phyloP scores from a whole-genome alignment of 768 basidiomycete genomes.

The Kwoniella sp. region DNA sequence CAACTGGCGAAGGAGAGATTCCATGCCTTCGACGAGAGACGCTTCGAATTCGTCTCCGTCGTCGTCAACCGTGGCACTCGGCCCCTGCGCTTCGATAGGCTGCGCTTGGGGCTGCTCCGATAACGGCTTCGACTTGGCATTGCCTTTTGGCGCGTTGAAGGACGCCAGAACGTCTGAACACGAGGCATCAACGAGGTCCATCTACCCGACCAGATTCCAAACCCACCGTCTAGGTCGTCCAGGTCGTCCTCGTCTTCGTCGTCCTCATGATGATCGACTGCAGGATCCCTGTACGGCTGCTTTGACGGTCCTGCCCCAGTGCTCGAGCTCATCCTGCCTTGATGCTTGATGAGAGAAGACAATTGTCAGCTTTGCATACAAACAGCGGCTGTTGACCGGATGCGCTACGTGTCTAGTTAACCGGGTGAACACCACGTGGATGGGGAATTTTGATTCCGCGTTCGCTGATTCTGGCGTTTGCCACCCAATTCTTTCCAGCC shows the following conservation, averaged over 20 bases:
- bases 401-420: too few relatives aligned
- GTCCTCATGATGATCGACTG: constrained; percentile 36
- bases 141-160: constrained; percentile 20
- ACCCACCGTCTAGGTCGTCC: constrained; percentile 43
- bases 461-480: too few relatives aligned
- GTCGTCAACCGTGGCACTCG: constrained; percentile 14
- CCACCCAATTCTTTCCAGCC: too few relatives aligned
- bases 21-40: constrained; percentile 46
- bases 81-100: neutral
- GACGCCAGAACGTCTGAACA: constrained; percentile 42
- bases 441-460: too few relatives aligned
- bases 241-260: constrained; percentile 47
- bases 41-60: constrained; percentile 45
- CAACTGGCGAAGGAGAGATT: constrained; percentile 40
- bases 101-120: neutral
- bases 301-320: too few relatives aligned
- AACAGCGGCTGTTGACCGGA: too few relatives aligned
- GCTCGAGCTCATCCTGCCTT: too few relatives aligned
- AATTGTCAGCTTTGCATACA: too few relatives aligned
- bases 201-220: neutral
- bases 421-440: too few relatives aligned
- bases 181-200: neutral
- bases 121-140: neutral
- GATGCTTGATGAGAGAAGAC: too few relatives aligned
- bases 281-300: constrained; percentile 20